Evolutionary conservation across 192 early-diverging fungal species (phyloP).

Genomic region (Neocallimastix lanati): DNA sequence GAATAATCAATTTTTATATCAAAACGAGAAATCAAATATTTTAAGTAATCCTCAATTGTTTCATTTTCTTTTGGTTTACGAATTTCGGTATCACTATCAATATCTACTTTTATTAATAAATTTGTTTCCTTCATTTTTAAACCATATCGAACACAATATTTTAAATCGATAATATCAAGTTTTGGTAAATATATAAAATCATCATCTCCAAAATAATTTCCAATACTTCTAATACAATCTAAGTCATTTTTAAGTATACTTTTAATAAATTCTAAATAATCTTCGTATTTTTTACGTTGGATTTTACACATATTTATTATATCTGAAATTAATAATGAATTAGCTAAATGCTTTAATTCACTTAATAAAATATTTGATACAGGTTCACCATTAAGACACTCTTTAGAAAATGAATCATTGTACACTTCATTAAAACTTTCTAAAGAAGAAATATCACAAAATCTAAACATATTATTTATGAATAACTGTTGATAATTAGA

Average conservation of each 20-base stretch:
- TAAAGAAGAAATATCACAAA: neutral
- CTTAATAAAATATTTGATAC: neutral
- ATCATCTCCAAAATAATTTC: neutral
- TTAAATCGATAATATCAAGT: neutral
- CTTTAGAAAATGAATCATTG: neutral
- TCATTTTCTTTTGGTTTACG: neutral
- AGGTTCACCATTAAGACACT: neutral
- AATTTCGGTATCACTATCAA: neutral
- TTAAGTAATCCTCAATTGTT: neutral
- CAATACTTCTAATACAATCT: neutral
- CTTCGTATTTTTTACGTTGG: neutral
- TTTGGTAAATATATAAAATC: neutral
- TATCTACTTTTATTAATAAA: neutral
- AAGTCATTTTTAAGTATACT: neutral
- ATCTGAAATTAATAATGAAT: neutral
- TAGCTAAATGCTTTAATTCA: neutral
- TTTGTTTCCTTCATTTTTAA: neutral
- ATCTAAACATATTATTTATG: neutral
- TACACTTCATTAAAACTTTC: neutral
- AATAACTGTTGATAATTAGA: neutral
- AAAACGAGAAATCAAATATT: neutral
- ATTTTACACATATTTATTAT: neutral
- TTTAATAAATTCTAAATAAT: neutral
- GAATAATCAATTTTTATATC: neutral
- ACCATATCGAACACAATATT: neutral